These are phyloP conservation scores for Phaeophleospora eucalypticola DNA, from an alignment of 2,329 filamentous ascomycete genomes.

Conservation along the genomic window DNA sequence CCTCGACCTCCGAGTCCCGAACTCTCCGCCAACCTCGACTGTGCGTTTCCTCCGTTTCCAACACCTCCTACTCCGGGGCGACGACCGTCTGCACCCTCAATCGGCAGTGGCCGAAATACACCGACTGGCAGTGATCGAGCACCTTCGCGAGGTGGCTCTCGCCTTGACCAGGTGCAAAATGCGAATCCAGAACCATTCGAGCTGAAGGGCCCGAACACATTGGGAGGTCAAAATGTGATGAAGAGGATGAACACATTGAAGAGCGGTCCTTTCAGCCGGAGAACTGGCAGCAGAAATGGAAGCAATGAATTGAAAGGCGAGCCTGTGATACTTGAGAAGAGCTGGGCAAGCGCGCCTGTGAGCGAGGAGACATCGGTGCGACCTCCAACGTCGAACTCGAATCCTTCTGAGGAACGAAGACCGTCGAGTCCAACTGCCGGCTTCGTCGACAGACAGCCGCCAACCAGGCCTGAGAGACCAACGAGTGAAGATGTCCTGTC, in stretches of 20 bases:
- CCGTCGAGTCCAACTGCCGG: conserved; percentile 7
- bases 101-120: conserved; percentile 25
- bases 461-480: conserved; percentile 30
- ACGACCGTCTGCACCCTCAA: conserved; percentile 8
- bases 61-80: conserved; percentile 21
- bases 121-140: conserved; percentile 24
- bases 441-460: conserved; percentile 20
- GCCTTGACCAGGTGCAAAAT: conserved; percentile 17
- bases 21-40: conserved; percentile 44
- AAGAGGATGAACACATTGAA: conserved; percentile 59
- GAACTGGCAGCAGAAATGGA: conserved; percentile 24
- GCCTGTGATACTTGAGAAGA: conserved; percentile 6
- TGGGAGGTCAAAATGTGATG: conserved; percentile 43
- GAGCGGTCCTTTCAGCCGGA: conserved; percentile 61
- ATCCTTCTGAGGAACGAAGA: conserved; percentile 9
- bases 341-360: conserved; percentile 15
- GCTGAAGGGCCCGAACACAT: conserved; percentile 43
- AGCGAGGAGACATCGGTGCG: conserved; percentile 3
- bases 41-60: conserved; percentile 54
- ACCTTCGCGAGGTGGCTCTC: conserved; percentile 22
- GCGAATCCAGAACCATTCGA: conserved; percentile 14
- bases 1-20: conserved; percentile 39
- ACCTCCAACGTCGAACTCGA: conserved; percentile 13
- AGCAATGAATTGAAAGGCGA: conserved; percentile 14
- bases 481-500: conserved; percentile 26